Evolutionary conservation across 352 stramenopile species (phyloP).

Genomic region (Pythium chondricola): DNA sequence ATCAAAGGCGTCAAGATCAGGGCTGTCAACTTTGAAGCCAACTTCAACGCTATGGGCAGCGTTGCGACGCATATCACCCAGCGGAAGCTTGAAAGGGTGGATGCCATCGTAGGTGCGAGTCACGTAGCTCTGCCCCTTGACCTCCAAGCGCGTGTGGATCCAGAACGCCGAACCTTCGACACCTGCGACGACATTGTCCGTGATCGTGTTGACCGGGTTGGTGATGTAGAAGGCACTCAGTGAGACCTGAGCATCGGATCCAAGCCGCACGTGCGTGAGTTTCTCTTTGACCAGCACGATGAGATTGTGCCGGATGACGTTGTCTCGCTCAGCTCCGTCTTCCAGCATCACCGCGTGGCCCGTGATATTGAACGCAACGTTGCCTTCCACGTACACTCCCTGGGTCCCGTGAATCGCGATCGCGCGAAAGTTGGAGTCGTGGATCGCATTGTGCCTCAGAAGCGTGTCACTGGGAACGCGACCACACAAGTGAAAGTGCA

Average conservation of each 20-base stretch:
- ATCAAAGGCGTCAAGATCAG: slow-evolving; percentile 23
- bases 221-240: slow-evolving; percentile 42
- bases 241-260: slow-evolving; percentile 18
- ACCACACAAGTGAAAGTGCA: slow-evolving; percentile 39
- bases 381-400: slow-evolving; percentile 29
- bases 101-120: slow-evolving; percentile 23
- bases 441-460: slow-evolving; percentile 32
- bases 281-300: slow-evolving; percentile 33
- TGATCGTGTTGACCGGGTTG: slow-evolving; percentile 45
- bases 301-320: slow-evolving; percentile 47
- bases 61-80: slow-evolving; percentile 24
- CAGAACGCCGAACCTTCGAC: slow-evolving; percentile 43
- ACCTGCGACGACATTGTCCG: slow-evolving; percentile 31
- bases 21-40: slow-evolving; percentile 28
- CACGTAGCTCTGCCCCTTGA: slow-evolving; percentile 23
- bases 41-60: slow-evolving; percentile 19
- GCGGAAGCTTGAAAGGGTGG: slow-evolving; percentile 20
- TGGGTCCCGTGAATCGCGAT: slow-evolving; percentile 45
- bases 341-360: slow-evolving; percentile 52
- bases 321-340: slow-evolving; percentile 52
- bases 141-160: slow-evolving; percentile 29
- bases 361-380: slow-evolving; percentile 40
- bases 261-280: slow-evolving; percentile 14
- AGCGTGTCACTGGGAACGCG: slow-evolving; percentile 22
- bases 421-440: slow-evolving; percentile 34